Evolutionary conservation across 2,329 filamentous ascomycete species (phyloP).

Genomic region (Exophiala sp.): DNA sequence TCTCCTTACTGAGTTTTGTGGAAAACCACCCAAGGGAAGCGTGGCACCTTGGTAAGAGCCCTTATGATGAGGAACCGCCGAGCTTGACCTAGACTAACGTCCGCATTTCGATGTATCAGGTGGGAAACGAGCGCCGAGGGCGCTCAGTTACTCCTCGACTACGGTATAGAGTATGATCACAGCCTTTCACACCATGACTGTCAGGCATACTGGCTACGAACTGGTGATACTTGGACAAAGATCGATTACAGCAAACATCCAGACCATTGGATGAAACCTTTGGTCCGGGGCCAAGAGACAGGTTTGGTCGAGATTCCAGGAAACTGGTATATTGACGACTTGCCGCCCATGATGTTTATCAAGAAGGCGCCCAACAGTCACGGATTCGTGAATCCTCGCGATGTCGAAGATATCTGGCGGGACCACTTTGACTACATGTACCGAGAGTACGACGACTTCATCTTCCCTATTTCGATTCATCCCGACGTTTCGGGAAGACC

Average conservation of each 20-base stretch:
- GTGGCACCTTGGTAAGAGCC: conserved; percentile 73
- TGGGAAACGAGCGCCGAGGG: neutral
- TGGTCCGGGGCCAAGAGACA: conserved; percentile 45
- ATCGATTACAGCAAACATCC: conserved; percentile 42
- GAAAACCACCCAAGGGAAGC: conserved; percentile 66
- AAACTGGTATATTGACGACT: conserved; percentile 41
- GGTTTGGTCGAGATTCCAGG: conserved; percentile 43
- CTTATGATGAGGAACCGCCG: neutral
- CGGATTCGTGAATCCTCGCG: conserved; percentile 56
- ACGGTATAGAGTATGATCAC: conserved; percentile 44
- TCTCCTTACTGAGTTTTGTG: conserved; percentile 66
- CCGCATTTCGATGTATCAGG: neutral
- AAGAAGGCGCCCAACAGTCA: conserved; percentile 48
- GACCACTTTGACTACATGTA: conserved; percentile 67
- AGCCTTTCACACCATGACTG: conserved; percentile 44
- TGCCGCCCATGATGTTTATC: conserved; percentile 46
- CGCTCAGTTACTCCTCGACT: conserved; percentile 33
- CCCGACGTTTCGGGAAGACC: conserved; percentile 58
- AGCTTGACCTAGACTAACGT: neutral
- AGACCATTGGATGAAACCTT: conserved; percentile 44
- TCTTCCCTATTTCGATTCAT: conserved; percentile 74
- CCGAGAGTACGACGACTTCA: conserved; percentile 70
- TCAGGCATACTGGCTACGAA: conserved; percentile 42
- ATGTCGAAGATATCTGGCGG: conserved; percentile 54
- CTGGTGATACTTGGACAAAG: conserved; percentile 42